A percentile compares a stretch with the other conserved stretches of the same genome.
These are phyloP conservation scores for Pseudogymnoascus sp. DNA, from an alignment of 2,329 filamentous ascomycete genomes.

Conservation along the genomic window DNA sequence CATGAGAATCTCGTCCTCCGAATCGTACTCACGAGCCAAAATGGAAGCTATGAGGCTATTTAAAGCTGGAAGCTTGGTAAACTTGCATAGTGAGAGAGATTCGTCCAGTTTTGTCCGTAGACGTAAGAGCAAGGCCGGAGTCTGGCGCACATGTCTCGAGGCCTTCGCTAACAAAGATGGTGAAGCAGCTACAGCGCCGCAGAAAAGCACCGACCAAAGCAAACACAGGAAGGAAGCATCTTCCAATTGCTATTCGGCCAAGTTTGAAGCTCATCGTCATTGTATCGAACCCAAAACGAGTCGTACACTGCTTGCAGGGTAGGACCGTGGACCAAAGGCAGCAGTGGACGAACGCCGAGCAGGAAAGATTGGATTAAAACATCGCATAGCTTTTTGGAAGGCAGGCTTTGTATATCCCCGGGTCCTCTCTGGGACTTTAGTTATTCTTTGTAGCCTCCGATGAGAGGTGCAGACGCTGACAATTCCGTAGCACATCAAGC, in stretches of 20 bases:
- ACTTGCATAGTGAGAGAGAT: not conserved
- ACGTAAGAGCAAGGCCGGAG: not conserved
- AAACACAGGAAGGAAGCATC: not conserved
- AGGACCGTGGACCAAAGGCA: not conserved
- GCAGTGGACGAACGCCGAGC: not conserved
- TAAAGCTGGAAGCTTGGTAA: not conserved
- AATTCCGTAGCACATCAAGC: not conserved
- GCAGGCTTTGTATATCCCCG: not conserved
- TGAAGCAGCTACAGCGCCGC: not conserved
- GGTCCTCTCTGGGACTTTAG: not conserved
- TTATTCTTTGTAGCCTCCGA: not conserved
- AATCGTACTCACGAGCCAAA: not conserved
- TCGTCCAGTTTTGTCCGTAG: not conserved
- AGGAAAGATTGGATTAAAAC: not conserved
- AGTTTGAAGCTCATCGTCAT: not conserved
- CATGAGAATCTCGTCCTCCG: not conserved
- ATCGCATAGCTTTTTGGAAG: not conserved
- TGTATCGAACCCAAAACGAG: not conserved
- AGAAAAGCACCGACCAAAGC: not conserved
- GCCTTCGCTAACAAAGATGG: not conserved
- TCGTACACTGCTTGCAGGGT: not conserved
- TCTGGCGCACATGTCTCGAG: not conserved
- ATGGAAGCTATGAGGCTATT: not conserved
- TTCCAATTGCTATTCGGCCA: not conserved
- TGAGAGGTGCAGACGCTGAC: not conserved